A percentile compares a stretch with the other conserved stretches of the same genome.
phyloP scores from a whole-genome alignment of 345 rosid species.

The Camelina hispida region DNA sequence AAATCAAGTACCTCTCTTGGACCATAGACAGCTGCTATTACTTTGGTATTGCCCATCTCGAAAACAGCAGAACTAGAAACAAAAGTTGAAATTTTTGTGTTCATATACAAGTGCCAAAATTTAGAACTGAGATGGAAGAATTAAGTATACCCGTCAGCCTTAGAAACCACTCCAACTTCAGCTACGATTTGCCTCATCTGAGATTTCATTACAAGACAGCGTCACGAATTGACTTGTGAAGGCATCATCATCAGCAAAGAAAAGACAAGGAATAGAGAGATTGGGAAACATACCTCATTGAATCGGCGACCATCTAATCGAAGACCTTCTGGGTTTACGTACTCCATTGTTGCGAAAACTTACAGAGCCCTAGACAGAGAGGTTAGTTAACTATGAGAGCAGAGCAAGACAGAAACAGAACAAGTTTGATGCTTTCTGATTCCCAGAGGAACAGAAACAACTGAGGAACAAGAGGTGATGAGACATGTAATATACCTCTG shows the following conservation, averaged over 20 bases:
- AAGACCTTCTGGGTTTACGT: slow-evolving; percentile 87
- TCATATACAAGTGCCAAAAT: not conserved
- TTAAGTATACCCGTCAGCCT: slow-evolving; percentile 73
- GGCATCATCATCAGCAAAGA: not conserved
- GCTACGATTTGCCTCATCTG: slow-evolving; percentile 97
- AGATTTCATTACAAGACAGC: slow-evolving; percentile 17
- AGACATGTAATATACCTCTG: not conserved
- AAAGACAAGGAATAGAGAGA: not conserved
- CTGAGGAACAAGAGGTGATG: too few species aligned
- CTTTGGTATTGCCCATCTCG: slow-evolving; percentile 97
- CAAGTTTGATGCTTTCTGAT: slow-evolving; percentile 10
- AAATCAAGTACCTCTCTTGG: slow-evolving; percentile 76
- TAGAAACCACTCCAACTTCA: slow-evolving; percentile 73
- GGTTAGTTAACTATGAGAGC: not conserved
- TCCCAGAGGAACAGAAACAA: too few species aligned
- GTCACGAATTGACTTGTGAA: slow-evolving; percentile 8
- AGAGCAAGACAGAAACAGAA: not conserved
- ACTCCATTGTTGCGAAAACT: slow-evolving; percentile 61
- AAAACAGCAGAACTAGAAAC: slow-evolving; percentile 76
- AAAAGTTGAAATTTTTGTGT: not conserved
- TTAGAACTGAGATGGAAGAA: not conserved
- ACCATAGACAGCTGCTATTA: slow-evolving; percentile 94
- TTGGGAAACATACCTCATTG: slow-evolving; percentile 54
- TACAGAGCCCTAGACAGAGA: not conserved
- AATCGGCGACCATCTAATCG: slow-evolving; percentile 88